These are phyloP conservation scores for Zymoseptoria ardabiliae DNA, from an alignment of 2,329 filamentous ascomycete species.

Conservation along the genomic window DNA sequence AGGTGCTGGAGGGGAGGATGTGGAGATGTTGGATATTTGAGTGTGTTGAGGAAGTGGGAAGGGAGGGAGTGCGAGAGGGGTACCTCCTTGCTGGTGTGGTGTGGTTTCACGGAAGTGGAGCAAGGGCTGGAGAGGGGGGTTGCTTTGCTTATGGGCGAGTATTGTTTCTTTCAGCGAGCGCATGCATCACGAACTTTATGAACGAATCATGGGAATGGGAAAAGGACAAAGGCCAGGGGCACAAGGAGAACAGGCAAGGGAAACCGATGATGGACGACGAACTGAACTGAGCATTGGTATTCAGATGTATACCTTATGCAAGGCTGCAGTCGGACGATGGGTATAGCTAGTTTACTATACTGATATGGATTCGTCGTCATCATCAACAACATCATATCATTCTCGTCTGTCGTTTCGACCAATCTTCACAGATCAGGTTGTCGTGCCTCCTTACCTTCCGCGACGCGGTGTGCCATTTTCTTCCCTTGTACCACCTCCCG, in stretches of 20 bases:
- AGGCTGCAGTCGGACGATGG: no score
- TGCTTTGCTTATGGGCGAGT: neutral
- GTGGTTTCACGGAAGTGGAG: neutral
- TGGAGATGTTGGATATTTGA: conserved; percentile 55
- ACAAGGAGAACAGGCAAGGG: neutral
- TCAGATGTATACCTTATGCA: neutral
- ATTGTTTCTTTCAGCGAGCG: neutral
- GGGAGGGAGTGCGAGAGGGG: neutral
- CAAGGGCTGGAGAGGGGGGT: neutral
- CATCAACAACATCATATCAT: no score
- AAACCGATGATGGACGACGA: neutral
- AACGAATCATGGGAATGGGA: neutral
- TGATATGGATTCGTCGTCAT: no score
- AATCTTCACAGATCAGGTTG: no score
- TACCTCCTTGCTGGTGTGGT: neutral
- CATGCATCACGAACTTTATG: neutral
- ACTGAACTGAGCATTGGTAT: neutral
- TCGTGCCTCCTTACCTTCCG: neutral
- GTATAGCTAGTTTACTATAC: no score
- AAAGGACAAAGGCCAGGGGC: neutral
- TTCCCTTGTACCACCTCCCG: no score
- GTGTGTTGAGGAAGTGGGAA: neutral
- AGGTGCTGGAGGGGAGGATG: conserved; percentile 27
- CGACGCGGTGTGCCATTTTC: neutral
- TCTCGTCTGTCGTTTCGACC: neutral